phyloP scores from a whole-genome alignment of 768 basidiomycete genomes.

The Tephrocybe sp. region DNA sequence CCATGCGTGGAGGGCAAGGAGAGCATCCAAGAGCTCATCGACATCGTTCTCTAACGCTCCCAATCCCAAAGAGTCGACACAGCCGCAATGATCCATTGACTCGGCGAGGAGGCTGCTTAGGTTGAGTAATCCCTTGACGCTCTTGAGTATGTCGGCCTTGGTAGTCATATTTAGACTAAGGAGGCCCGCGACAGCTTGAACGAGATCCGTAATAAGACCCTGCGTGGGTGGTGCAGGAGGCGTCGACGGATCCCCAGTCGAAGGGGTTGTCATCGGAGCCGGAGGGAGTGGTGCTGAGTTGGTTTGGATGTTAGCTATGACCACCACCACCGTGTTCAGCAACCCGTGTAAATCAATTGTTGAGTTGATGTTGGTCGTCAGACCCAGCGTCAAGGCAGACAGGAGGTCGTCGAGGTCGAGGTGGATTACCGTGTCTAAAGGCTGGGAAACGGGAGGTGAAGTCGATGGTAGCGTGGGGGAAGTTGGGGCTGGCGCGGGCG shows the following conservation, averaged over 20 bases:
- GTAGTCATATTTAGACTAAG: constrained; percentile 13
- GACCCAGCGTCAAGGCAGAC: constrained; percentile 5
- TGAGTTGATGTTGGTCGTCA: constrained; percentile 2
- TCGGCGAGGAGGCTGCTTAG: constrained; percentile 1
- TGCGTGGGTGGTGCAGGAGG: constrained; percentile 2
- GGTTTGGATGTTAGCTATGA: constrained; percentile 8
- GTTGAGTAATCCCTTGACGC: constrained; percentile 9
- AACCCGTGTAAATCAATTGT: constrained; percentile 9
- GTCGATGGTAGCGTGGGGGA: not conserved
- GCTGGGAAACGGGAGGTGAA: not conserved
- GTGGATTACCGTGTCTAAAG: constrained; percentile 5
- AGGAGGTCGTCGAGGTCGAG: constrained; percentile 13
- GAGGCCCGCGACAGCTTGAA: constrained; percentile 12
- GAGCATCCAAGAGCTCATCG: constrained; percentile 8
- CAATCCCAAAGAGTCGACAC: constrained; percentile 11
- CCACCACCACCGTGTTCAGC: constrained; percentile 7
- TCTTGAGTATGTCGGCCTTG: constrained; percentile 7
- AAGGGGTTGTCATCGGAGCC: not conserved
- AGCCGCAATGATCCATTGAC: constrained; percentile 11
- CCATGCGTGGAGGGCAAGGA: constrained; percentile 14
- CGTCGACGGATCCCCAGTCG: not conserved
- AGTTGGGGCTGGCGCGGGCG: not conserved
- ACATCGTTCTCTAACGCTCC: constrained; percentile 10
- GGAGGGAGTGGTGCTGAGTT: constrained; percentile 14
- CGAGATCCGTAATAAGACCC: constrained; percentile 10